Evolutionary conservation across 306 rosid species (phyloP).

Genomic region (Vigna mungo): DNA sequence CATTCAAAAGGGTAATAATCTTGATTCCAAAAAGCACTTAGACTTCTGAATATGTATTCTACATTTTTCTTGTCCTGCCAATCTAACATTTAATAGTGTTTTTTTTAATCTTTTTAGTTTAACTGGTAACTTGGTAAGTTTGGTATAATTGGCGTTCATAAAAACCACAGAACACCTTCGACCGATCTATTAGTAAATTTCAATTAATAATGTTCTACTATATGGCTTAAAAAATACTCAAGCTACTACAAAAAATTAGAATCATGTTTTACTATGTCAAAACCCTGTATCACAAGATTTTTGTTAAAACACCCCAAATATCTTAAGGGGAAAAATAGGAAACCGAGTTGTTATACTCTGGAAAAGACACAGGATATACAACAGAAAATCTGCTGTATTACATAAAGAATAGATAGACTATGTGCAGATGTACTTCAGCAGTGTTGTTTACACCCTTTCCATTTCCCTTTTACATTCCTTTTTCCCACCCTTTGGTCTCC

Average conservation of each 20-base stretch:
- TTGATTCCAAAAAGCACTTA: too few species aligned
- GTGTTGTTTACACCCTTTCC: conserved; percentile 39
- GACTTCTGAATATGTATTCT: too few species aligned
- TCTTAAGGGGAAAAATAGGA: background rate
- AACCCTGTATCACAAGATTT: background rate
- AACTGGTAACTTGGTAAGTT: background rate
- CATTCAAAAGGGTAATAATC: too few species aligned
- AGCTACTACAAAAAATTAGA: background rate
- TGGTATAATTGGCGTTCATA: background rate
- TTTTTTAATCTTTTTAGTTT: too few species aligned
- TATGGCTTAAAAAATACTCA: background rate
- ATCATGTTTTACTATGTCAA: background rate
- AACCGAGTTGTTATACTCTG: background rate
- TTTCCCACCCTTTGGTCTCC: conserved; percentile 45
- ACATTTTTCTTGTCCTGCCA: too few species aligned
- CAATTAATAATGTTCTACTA: background rate
- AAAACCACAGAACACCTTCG: background rate
- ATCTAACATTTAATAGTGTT: too few species aligned
- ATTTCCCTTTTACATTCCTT: conserved; percentile 45
- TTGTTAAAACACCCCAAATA: background rate
- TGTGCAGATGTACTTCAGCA: conserved; percentile 53
- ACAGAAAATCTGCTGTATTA: conserved; percentile 47
- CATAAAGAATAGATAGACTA: conserved; percentile 47
- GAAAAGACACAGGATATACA: conserved; percentile 29
- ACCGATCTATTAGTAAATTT: background rate